Conservation (phyloP, 805 yeast species). For the Cyberlindnera euphorbiae region DNA sequence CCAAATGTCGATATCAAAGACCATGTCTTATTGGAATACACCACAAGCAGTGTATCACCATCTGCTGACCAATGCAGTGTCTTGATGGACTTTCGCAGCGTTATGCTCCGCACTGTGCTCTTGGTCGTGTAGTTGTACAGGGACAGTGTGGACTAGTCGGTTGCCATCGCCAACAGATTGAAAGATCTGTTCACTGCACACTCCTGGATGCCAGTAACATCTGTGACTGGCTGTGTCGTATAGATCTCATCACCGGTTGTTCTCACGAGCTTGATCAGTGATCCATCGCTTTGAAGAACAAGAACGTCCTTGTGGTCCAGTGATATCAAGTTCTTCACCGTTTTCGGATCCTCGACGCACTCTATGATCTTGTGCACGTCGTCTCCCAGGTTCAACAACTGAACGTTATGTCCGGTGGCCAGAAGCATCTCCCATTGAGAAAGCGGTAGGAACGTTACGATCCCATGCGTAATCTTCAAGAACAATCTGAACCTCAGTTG, state of each 20-base stretch:
- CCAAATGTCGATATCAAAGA: slow-evolving; percentile 27
- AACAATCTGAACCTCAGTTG: slow-evolving; percentile 26
- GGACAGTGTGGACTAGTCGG: slow-evolving; percentile 1
- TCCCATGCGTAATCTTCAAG: slow-evolving; percentile 23
- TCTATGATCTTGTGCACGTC: slow-evolving; percentile 13
- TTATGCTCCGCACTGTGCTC: slow-evolving; percentile 4
- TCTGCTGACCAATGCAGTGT: slow-evolving; percentile 14
- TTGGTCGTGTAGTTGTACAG: slow-evolving; percentile 9
- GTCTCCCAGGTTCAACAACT: slow-evolving; percentile 16
- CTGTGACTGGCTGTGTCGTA: neutral
- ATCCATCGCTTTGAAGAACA: slow-evolving; percentile 9
- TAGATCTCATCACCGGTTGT: neutral
- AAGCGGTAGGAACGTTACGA: slow-evolving; percentile 21
- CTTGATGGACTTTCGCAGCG: neutral
- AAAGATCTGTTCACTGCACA: slow-evolving; percentile 10
- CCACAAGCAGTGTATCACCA: slow-evolving; percentile 14
- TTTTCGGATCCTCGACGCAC: neutral
- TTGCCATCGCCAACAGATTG: slow-evolving; percentile 6
- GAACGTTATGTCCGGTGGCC: slow-evolving; percentile 14
- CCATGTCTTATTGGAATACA: slow-evolving; percentile 22
- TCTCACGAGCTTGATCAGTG: neutral
- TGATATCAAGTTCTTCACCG: slow-evolving; percentile 3
- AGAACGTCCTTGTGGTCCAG: neutral
- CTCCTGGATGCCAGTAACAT: slow-evolving; percentile 3
- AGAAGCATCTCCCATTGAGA: slow-evolving; percentile 15